A percentile compares a stretch with the other conserved stretches of the same genome.
phyloP scores from a whole-genome alignment of 306 rosid genomes.

The Albizia julibrissin region DNA sequence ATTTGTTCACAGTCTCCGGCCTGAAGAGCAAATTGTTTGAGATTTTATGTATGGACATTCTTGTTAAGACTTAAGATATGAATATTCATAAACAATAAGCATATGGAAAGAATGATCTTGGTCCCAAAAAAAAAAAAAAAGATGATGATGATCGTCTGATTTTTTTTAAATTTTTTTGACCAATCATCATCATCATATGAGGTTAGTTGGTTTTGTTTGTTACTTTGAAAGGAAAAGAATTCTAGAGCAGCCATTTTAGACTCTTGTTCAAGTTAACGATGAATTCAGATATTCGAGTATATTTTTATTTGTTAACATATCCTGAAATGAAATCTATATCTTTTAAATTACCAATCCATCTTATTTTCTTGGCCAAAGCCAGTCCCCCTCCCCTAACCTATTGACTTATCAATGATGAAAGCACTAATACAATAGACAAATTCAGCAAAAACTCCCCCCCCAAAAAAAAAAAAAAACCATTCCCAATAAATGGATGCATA shows the following conservation, averaged over 20 bases:
- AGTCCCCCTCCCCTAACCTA: background rate
- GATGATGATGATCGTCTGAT: background rate
- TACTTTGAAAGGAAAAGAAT: background rate
- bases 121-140: background rate
- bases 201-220: background rate
- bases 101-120: background rate
- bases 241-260: background rate
- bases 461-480: background rate
- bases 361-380: too few species aligned
- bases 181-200: background rate
- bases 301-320: background rate
- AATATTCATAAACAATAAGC: background rate
- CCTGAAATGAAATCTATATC: background rate
- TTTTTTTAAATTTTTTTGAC: too few species aligned
- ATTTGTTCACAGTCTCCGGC: background rate
- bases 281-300: background rate
- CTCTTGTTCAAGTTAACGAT: background rate
- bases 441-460: background rate
- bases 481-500: background rate
- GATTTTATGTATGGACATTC: background rate
- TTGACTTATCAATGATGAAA: background rate
- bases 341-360: background rate
- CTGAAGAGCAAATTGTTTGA: too few species aligned
- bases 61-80: background rate
- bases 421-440: background rate